Evolutionary conservation across 495 filamentous ascomycete species (phyloP).

Genomic region (Trichoderma gamsii): DNA sequence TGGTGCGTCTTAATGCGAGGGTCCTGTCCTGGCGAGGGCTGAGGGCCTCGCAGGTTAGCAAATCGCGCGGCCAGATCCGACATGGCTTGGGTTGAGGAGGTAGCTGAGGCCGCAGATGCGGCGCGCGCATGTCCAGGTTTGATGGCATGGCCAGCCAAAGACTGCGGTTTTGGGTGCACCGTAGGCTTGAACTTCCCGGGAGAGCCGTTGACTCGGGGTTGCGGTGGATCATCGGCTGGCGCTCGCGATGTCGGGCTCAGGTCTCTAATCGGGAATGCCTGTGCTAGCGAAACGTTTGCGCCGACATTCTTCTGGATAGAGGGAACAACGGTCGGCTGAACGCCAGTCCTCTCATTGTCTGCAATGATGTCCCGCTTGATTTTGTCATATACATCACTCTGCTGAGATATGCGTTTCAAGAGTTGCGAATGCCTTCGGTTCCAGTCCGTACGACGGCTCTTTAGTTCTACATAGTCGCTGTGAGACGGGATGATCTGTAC

Average conservation of each 20-base stretch:
- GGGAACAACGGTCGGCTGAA: constrained; percentile 28
- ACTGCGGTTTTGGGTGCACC: constrained; percentile 58
- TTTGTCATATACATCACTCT: constrained; percentile 40
- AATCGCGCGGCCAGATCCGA: constrained; percentile 53
- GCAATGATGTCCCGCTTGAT: constrained; percentile 64
- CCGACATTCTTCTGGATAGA: constrained; percentile 4
- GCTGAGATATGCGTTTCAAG: background rate
- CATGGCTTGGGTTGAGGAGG: constrained; percentile 17
- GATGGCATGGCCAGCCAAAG: constrained; percentile 52
- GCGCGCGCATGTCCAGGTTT: constrained; percentile 17
- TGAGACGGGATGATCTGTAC: constrained; percentile 68
- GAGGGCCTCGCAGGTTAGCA: constrained; percentile 45
- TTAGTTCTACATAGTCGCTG: constrained; percentile 54
- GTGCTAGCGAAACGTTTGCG: background rate
- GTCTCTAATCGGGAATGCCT: background rate
- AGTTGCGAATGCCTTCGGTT: background rate
- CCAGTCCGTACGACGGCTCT: constrained; percentile 31
- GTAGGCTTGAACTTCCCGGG: constrained; percentile 38
- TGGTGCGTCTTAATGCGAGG: constrained; percentile 36
- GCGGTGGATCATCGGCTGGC: background rate
- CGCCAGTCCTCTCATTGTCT: constrained; percentile 54
- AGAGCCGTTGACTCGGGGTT: constrained; percentile 19
- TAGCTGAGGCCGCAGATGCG: background rate
- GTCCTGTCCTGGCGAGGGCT: constrained; percentile 26
- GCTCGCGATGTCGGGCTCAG: background rate